Conservation (phyloP, 495 filamentous ascomycete species). For the Xylaria cubensis region DNA sequence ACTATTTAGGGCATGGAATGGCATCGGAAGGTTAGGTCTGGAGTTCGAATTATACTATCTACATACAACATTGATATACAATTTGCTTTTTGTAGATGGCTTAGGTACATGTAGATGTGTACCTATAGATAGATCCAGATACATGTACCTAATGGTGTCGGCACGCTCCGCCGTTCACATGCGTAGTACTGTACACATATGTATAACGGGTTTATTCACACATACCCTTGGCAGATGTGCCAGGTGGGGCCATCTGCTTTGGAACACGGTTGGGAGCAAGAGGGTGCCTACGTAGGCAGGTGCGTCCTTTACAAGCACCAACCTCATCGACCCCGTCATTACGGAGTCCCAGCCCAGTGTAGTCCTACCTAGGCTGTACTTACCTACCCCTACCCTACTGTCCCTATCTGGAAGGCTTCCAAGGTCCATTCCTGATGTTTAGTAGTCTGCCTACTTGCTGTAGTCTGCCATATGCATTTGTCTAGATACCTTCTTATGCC, state of each 20-base stretch:
- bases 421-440: slow-evolving; percentile 3
- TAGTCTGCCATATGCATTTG: neutral
- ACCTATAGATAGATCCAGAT: too few relatives aligned
- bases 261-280: neutral
- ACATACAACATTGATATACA: too few relatives aligned
- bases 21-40: neutral
- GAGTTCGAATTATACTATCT: too few relatives aligned
- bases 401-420: neutral
- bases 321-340: neutral
- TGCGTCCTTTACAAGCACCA: neutral
- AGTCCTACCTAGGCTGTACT: neutral
- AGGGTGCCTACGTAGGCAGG: neutral
- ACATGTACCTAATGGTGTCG: too few relatives aligned
- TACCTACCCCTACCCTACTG: neutral
- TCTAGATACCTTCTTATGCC: neutral
- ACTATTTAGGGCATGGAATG: slow-evolving; percentile 1
- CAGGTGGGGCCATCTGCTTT: neutral
- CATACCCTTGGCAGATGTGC: neutral
- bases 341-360: neutral
- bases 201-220: neutral
- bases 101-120: neutral
- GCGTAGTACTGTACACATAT: neutral
- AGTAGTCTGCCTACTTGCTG: neutral
- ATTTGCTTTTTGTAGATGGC: neutral
- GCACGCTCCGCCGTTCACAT: too few relatives aligned